Conservation (phyloP, 257 asterid species). For the Lycium ferocissimum region DNA sequence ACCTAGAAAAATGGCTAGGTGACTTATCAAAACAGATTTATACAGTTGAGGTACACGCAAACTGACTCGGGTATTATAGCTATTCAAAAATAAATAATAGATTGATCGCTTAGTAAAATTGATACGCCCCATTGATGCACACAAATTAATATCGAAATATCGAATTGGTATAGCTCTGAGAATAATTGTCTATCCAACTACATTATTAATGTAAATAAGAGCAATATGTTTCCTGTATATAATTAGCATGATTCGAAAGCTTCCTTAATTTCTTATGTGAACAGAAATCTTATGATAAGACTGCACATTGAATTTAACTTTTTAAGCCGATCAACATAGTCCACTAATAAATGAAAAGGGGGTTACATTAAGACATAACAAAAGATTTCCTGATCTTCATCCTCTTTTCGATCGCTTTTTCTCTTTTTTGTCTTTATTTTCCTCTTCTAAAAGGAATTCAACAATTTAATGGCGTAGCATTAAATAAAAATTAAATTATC, state of each 20-base stretch:
- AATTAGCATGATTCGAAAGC: conserved; percentile 9
- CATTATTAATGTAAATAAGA: neutral
- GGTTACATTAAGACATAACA: too few species aligned
- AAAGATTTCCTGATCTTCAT: neutral
- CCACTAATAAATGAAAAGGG: neutral
- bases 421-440: neutral
- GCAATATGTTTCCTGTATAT: neutral
- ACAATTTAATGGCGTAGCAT: too few species aligned
- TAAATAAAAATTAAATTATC: neutral
- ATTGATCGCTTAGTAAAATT: neutral
- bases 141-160: neutral
- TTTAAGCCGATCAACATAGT: neutral
- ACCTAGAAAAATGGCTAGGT: too few species aligned
- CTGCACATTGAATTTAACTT: neutral
- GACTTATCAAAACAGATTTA: too few species aligned
- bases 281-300: neutral
- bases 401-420: neutral
- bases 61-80: neutral
- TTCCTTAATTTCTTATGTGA: neutral
- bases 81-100: neutral
- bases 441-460: neutral
- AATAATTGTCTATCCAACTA: neutral
- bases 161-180: neutral
- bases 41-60: neutral
- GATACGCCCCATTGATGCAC: neutral